phyloP scores from a whole-genome alignment of 257 asterid species.

The Solanum chmielewskii region DNA sequence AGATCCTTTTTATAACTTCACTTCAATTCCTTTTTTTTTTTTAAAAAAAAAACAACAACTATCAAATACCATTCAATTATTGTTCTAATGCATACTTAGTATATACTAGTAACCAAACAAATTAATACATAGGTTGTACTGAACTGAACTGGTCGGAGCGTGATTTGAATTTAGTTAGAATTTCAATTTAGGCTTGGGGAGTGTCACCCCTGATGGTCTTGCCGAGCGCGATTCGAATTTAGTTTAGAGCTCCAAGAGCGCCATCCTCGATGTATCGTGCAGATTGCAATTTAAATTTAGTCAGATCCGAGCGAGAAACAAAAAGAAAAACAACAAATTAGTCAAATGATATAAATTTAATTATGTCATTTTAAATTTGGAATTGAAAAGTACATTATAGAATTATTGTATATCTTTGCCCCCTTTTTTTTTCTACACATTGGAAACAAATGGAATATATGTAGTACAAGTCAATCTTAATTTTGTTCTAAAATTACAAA shows the following conservation, averaged over 20 bases:
- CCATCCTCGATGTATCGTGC: rapidly evolving
- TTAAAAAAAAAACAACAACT: too few relatives aligned
- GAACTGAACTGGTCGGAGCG: too few relatives aligned
- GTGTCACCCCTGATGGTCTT: too few relatives aligned
- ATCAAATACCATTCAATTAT: not conserved
- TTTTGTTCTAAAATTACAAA: not conserved
- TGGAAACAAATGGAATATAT: not conserved
- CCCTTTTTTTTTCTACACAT: not conserved
- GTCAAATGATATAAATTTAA: not conserved
- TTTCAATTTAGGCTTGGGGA: too few relatives aligned
- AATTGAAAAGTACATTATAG: not conserved
- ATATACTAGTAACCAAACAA: not conserved
- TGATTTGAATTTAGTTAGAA: too few relatives aligned
- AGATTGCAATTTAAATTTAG: too few relatives aligned
- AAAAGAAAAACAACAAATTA: not conserved
- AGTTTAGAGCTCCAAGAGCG: too few relatives aligned
- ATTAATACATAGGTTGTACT: too few relatives aligned
- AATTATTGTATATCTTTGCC: not conserved
- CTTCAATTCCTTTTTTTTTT: not conserved
- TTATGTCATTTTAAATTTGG: not conserved
- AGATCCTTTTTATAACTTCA: not conserved
- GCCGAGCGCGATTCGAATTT: too few relatives aligned
- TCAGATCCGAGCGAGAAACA: too few relatives aligned
- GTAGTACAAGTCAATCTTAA: too few relatives aligned
- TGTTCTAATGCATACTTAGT: not conserved